These are phyloP conservation scores for Quercus dentata DNA, from an alignment of 306 rosid genomes.

Conservation along the genomic window DNA sequence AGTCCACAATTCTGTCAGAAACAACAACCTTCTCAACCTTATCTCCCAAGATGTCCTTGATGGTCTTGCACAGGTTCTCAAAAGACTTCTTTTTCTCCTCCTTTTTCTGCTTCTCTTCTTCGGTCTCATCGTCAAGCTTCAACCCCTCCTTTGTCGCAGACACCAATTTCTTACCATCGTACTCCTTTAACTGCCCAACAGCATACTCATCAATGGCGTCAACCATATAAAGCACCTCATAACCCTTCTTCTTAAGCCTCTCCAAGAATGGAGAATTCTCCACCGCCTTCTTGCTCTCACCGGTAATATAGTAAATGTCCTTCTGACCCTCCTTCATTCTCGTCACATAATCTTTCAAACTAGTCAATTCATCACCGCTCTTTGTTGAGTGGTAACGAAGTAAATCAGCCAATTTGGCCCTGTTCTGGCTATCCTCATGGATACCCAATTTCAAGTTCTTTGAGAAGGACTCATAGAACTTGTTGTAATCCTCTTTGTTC, in stretches of 20 bases:
- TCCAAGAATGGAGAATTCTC: constrained; percentile 75
- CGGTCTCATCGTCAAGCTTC: constrained; percentile 58
- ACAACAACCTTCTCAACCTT: constrained; percentile 65
- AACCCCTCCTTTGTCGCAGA: constrained; percentile 72
- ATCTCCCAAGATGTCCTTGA: constrained; percentile 63
- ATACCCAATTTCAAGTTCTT: constrained; percentile 71
- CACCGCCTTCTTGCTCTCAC: constrained; percentile 72
- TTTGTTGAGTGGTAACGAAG: constrained; percentile 67
- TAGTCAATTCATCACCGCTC: constrained; percentile 69
- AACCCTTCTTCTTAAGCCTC: constrained; percentile 65
- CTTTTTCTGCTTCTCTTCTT: constrained; percentile 56
- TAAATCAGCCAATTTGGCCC: constrained; percentile 57
- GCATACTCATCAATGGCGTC: constrained; percentile 73
- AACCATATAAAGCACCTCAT: constrained; percentile 67
- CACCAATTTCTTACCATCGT: constrained; percentile 65
- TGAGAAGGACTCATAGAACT: constrained; percentile 65
- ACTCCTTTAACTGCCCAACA: constrained; percentile 63
- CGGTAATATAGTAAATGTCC: constrained; percentile 68
- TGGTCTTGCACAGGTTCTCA: constrained; percentile 52
- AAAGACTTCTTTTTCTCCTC: constrained; percentile 70
- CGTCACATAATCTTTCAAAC: constrained; percentile 66
- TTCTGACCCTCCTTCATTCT: constrained; percentile 76
- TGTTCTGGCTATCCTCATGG: constrained; percentile 74
- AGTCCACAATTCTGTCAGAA: constrained; percentile 64
- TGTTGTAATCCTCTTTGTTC: constrained; percentile 64